A percentile compares a stretch with the other conserved stretches of the same genome.
These are phyloP conservation scores for Xylariales sp. DNA, from an alignment of 2,329 filamentous ascomycete genomes.

Conservation along the genomic window DNA sequence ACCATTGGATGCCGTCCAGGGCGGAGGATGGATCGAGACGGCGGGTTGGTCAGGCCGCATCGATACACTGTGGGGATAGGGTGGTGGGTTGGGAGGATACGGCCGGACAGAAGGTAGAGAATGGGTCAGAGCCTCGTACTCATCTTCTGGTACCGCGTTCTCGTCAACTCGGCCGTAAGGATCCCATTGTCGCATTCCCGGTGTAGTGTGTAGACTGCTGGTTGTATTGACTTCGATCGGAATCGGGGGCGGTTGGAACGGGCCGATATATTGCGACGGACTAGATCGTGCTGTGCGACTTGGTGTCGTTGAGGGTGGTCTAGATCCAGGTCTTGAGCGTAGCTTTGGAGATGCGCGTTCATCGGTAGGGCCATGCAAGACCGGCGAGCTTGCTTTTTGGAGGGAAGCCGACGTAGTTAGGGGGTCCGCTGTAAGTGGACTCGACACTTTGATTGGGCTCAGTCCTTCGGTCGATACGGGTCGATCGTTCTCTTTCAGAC, in stretches of 20 bases:
- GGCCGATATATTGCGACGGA: constrained; percentile 19
- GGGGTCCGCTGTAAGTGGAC: constrained; percentile 19
- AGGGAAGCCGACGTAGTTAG: constrained; percentile 13
- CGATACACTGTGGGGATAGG: constrained; percentile 19
- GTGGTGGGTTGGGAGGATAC: constrained; percentile 10
- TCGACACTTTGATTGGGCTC: constrained; percentile 23
- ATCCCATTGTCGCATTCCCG: neutral
- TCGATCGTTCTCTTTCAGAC: constrained; percentile 22
- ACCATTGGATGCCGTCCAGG: constrained; percentile 15
- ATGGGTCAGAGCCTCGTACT: constrained; percentile 12
- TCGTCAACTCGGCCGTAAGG: constrained; percentile 9
- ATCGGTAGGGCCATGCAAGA: neutral
- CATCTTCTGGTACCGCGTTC: constrained; percentile 9
- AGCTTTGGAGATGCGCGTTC: constrained; percentile 1
- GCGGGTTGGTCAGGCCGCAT: constrained; percentile 15
- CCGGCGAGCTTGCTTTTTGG: constrained; percentile 8
- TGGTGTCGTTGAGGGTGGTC: constrained; percentile 13
- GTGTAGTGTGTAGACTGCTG: constrained; percentile 19
- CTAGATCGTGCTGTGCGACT: constrained; percentile 21
- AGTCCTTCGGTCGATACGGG: constrained; percentile 23
- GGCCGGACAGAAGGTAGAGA: constrained; percentile 18
- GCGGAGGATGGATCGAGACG: constrained; percentile 19
- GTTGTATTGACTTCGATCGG: constrained; percentile 23
- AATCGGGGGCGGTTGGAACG: constrained; percentile 25
- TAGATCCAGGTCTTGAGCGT: constrained; percentile 11